Base-by-base conservation (phyloP, 108 stramenopile species). In the Skeletonema marinoi region DNA sequence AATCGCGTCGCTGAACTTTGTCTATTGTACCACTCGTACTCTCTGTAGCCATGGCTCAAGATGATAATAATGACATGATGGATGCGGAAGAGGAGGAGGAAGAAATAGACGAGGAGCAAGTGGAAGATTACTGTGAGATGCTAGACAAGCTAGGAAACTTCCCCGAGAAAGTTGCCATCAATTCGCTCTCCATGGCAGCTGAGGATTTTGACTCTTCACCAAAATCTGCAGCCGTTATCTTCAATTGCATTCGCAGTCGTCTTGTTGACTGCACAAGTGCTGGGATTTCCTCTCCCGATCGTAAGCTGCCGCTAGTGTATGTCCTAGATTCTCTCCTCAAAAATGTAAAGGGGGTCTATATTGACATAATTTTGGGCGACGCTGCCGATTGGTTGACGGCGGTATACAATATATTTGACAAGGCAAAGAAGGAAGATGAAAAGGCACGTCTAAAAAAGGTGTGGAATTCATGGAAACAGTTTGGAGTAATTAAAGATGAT, bases 121-220 rank as follows among this genome's bases (percentile, higher is more conserved):
- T 93, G n/a, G 83, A 87, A 12, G 93, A 92, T 67, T 94, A 92
- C 66, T 76, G 81, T 48, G 89, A 89, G 62, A 89, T 91, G 86
- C 74, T 94, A 7, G 86, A 88, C 42, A 48, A 81, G 56, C 83
- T 94, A 10, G 93, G 91, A 31, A 81, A 73, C 50, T 89, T 87
- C 50, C 90, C 90, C 11, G 93, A 95, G 63, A 95, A 95, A 66
- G 89, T 91, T 54, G 84, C 84, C 56, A 93, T 95, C 80, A 95
- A 91, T 67, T 81, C 75, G 42, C 85, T 95, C 19, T 89, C 92
- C 67, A 93, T 93, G 89, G 83, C 92, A 8, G 92, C 94, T 10
- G 94, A 93, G 69, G 94, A 95, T 66, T 82, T 90, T 68, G 82
- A 88, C 50, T 82, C 80, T 7, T 67, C 71, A n/a, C 72, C 81